Evolutionary conservation across 1,284 basidiomycete genomes (phyloP).

Genomic region (Cerioporus squamosus): DNA sequence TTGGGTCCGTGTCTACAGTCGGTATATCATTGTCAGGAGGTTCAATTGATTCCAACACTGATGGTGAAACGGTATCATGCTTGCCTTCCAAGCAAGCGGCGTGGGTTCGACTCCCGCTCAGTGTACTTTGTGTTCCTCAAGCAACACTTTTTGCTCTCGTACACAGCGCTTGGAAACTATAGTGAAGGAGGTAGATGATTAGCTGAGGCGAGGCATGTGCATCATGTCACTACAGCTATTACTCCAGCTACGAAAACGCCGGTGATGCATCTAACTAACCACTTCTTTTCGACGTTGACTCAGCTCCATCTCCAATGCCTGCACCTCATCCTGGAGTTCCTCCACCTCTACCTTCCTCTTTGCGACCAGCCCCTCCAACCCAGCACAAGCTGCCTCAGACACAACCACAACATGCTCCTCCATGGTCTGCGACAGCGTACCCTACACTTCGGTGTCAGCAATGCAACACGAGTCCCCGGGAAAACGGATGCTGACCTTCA

Average conservation of each 20-base stretch:
- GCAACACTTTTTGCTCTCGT: too few species aligned
- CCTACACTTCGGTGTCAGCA: conserved; percentile 36
- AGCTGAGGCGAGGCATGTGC: too few species aligned
- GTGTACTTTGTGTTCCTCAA: conserved; percentile 16
- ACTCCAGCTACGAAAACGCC: too few species aligned
- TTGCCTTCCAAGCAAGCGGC: conserved; percentile 31
- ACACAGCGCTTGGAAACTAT: too few species aligned
- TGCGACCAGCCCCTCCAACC: conserved; percentile 46
- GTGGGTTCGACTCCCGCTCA: conserved; percentile 30
- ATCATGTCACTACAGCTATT: too few species aligned
- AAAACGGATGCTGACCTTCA: conserved; percentile 52
- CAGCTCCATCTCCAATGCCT: conserved; percentile 8
- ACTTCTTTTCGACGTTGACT: background rate
- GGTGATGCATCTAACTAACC: too few species aligned
- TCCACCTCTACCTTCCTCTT: conserved; percentile 49
- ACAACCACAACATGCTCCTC: conserved; percentile 45
- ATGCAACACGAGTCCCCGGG: too few species aligned
- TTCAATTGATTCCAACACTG: conserved; percentile 14
- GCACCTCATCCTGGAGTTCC: conserved; percentile 46
- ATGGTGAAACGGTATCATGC: conserved; percentile 32
- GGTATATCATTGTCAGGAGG: too few species aligned
- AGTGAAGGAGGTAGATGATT: too few species aligned
- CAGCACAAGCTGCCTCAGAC: conserved; percentile 38
- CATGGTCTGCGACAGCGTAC: conserved; percentile 50
- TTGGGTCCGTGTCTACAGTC: too few species aligned